Base-by-base conservation (phyloP, 306 rosid genomes). In the Spatholobus suberectus region DNA sequence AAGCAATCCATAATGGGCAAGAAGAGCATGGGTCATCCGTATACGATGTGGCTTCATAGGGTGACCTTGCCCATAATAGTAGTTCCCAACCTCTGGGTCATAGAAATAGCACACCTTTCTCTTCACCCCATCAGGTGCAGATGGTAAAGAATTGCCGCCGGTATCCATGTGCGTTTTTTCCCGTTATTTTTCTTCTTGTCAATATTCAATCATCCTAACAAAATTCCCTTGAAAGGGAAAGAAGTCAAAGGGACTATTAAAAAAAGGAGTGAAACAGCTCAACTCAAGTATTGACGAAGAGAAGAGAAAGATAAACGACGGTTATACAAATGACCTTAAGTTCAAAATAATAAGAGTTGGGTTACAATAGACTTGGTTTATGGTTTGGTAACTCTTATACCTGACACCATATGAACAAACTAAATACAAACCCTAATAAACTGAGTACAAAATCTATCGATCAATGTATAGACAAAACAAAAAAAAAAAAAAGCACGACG, bases 21-120 rank as follows among this genome's bases (percentile, higher is more conserved):
- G 94, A 59, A 91, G 94, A 76, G 97, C 97, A 47, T 93, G 97
- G 59, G 97, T 91, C 97, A 93, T 93, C 58, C 97, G 61, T 23
- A 93, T 93, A 21, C 97, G 91, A 86, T 93, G 97, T 2, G 97
- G 97, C 89, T 93, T 93, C 97, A 93, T 93, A n/a, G 97, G 96
- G 75, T 93, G 97, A 66, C 97, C 97, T 77, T 93, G 97, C 23
- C 97, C 97, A 73, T 93, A 93, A 82, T 93, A 93, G 88, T 93
- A 91, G 85, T 93, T 93, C 59, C 97, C 96, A 8, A 93, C 97
- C 75, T 91, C 96, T 5, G 96, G 97, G 87, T 93, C 97, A 85
- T 91, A 93, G 90, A 93, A 91, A 86, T 93, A 91, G 70, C 89
- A 81, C 81, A 91, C 97, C 65, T 90, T 93, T 66, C 97, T 88